phyloP scores from a whole-genome alignment of 2,329 filamentous ascomycete genomes.

The Aspergillus intermedius region DNA sequence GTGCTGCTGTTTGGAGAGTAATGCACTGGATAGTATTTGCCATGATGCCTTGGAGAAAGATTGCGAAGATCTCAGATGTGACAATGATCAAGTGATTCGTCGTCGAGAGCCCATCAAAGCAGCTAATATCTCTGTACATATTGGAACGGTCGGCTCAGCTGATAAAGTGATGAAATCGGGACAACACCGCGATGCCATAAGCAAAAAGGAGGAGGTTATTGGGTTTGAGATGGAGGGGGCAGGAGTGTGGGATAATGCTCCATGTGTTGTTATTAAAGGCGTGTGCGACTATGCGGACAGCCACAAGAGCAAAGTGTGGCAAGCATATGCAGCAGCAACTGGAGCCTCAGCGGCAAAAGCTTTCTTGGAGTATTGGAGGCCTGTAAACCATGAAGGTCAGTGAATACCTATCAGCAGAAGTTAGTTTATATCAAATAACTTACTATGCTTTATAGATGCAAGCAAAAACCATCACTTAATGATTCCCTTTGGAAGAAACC shows the following conservation, averaged over 20 bases:
- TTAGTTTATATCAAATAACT: not conserved
- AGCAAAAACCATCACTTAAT: slow-evolving; percentile 1
- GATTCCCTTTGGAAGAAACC: slow-evolving; percentile 7
- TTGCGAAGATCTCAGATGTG: not conserved
- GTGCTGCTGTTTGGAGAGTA: no score
- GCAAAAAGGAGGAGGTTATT: not conserved
- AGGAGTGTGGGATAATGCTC: not conserved
- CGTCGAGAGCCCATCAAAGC: not conserved
- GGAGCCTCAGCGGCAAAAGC: slow-evolving; percentile 7
- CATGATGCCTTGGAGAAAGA: no score
- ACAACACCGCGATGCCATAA: not conserved
- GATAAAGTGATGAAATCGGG: slow-evolving; percentile 2
- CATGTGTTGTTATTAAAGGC: slow-evolving; percentile 4
- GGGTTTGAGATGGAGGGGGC: not conserved
- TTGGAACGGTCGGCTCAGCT: slow-evolving; percentile 1
- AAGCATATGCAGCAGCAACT: slow-evolving; percentile 4
- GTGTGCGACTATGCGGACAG: slow-evolving; percentile 8
- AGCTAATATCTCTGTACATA: not conserved
- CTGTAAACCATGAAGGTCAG: no score
- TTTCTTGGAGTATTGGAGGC: not conserved
- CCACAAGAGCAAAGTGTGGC: slow-evolving; percentile 8
- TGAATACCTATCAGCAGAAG: no score
- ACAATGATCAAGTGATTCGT: not conserved
- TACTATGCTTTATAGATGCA: not conserved
- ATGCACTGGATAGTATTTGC: no score